Base-by-base conservation (phyloP, 352 stramenopile genomes). In the Phytopythium litorale region DNA sequence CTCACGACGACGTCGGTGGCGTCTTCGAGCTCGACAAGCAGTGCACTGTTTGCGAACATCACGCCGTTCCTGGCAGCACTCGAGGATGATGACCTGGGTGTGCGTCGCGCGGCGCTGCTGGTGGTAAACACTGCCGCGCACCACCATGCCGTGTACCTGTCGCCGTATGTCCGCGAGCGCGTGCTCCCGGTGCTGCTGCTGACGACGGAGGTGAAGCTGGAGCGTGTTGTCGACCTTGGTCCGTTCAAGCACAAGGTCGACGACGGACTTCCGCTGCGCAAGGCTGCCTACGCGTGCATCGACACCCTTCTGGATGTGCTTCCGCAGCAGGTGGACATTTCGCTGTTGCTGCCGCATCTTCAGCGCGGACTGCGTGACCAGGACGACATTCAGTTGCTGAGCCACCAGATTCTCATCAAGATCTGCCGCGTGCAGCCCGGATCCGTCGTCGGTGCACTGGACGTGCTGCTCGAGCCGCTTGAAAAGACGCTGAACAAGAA, bases 221-320 rank as follows among this genome's bases (percentile, higher is more conserved):
- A 99, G 68, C 88, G 97, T 33, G 92, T 97, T 37, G 96, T 99
- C 38, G 96, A 99, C 72, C 84, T 99, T 55, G 97, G 97, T 57
- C 97, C 97, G 23, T 99, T 99, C 78, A 99, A 98, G 70, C 97
- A 99, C 71, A 99, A 97, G 62, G 97, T 99, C 33, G 88, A 96
- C 57, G 88, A 96, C 69, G 88, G 84, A 1, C 71, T 96, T 16
- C 81, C 85, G 51, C 70, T 96, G 51, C 88, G 88, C 45, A 96
- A 96, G 71, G 92, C 96, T 32, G 85, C 96, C 11, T 97, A 99
- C 53, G 91, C 94, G 28, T 98, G 96, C 68, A 87, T 99, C 37
- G 92, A 98, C 63, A 99, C 97, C 12, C 88, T 98, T 46, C 75
- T 99, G 12, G 95, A 99, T 58, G 92, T 91, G 53, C 78, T 98